These are phyloP conservation scores for Starmerella kuoi DNA, from an alignment of 805 yeast species.

Conservation along the genomic window DNA sequence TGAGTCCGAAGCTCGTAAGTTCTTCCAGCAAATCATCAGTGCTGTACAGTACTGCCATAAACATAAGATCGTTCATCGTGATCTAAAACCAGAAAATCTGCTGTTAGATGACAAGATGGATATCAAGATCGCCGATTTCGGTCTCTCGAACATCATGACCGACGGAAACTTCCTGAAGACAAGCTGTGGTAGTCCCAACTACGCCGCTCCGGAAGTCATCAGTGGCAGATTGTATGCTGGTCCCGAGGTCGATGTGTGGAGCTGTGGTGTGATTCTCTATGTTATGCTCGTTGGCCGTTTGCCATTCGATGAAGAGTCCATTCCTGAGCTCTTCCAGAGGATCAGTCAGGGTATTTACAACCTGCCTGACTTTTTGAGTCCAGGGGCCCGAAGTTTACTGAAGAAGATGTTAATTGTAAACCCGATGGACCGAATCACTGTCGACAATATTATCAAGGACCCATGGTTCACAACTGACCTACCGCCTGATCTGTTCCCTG, in stretches of 20 bases:
- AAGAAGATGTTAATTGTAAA: constrained; percentile 89
- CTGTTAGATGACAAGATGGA: constrained; percentile 78
- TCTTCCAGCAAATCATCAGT: constrained; percentile 90
- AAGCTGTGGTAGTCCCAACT: constrained; percentile 91
- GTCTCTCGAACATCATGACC: constrained; percentile 89
- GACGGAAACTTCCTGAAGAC: constrained; percentile 93
- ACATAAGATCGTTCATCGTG: constrained; percentile 92
- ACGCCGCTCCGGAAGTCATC: constrained; percentile 96
- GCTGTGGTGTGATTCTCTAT: constrained; percentile 86
- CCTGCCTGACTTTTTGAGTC: constrained; percentile 71
- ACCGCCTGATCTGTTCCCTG: constrained; percentile 66
- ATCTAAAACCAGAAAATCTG: constrained; percentile 89
- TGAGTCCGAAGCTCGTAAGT: constrained; percentile 81
- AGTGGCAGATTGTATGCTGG: constrained; percentile 93
- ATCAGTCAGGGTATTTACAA: constrained; percentile 88
- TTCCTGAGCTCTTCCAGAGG: constrained; percentile 85
- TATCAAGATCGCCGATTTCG: constrained; percentile 93
- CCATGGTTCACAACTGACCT: constrained; percentile 82
- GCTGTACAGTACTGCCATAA: constrained; percentile 95
- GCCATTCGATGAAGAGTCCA: constrained; percentile 93
- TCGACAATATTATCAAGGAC: constrained; percentile 83
- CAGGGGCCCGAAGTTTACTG: constrained; percentile 71
- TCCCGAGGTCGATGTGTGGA: constrained; percentile 97
- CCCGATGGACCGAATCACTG: constrained; percentile 85
- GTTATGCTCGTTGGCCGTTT: constrained; percentile 93